These are phyloP conservation scores for Saitozyma podzolica DNA, from an alignment of 768 basidiomycete genomes.

Conservation along the genomic window DNA sequence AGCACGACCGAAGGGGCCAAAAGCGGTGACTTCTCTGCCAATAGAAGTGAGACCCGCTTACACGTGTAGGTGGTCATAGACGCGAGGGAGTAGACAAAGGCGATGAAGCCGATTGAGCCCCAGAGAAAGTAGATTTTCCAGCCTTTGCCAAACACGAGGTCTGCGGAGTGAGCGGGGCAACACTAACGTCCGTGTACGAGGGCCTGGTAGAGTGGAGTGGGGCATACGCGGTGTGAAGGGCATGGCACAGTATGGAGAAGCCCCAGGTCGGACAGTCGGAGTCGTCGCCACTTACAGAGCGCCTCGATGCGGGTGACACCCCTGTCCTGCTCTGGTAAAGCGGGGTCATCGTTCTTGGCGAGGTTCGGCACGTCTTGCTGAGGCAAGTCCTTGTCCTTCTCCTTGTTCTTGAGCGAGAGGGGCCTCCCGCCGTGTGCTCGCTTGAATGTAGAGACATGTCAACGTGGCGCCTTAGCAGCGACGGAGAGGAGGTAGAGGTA, in stretches of 20 bases:
- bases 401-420: no score
- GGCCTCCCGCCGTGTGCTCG: no score
- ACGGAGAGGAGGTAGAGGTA: no score
- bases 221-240: no score
- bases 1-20: neutral
- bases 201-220: no score
- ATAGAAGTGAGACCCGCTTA: slow-evolving; percentile 1
- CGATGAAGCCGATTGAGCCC: slow-evolving; percentile 34
- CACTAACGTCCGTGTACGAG: neutral
- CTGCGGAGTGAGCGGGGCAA: slow-evolving; percentile 10
- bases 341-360: no score
- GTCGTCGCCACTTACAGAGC: slow-evolving; percentile 26
- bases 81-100: slow-evolving; percentile 29
- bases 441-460: no score
- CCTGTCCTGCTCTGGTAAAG: slow-evolving; percentile 21
- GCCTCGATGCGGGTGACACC: slow-evolving; percentile 46
- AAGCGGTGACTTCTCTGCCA: no score
- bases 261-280: neutral
- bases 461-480: no score
- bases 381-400: no score
- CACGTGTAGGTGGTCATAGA: slow-evolving; percentile 21
- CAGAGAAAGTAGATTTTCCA: slow-evolving; percentile 38
- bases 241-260: no score
- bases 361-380: no score
- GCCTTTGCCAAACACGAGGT: slow-evolving; percentile 41